Percentiles rank a stretch among this genome's conserved stretches.
These are phyloP conservation scores for Umbelopsis isabellina DNA, from an alignment of 192 early-diverging fungal species.

Conservation along the genomic window DNA sequence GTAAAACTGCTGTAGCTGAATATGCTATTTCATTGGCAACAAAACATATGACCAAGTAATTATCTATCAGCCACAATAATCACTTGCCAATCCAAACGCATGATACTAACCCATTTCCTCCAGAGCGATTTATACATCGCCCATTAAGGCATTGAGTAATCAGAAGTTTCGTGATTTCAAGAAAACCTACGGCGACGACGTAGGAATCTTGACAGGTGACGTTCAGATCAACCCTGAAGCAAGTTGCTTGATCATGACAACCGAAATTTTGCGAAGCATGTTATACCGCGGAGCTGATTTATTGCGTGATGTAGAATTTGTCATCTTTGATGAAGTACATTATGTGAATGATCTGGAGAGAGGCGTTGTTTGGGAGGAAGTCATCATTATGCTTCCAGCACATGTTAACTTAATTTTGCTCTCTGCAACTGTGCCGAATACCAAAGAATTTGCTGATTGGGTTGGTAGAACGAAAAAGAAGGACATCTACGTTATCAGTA, in stretches of 20 bases:
- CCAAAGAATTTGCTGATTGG: conserved; percentile 99
- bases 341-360: conserved; percentile 95
- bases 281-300: conserved; percentile 96
- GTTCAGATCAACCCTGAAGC: conserved; percentile 96
- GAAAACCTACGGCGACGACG: conserved; percentile 83
- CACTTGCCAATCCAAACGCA: neutral
- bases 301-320: conserved; percentile 98
- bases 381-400: conserved; percentile 97
- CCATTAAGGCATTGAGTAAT: conserved; percentile 98
- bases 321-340: conserved; percentile 99
- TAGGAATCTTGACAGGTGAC: conserved; percentile 98
- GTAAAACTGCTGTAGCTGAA: conserved; percentile 98
- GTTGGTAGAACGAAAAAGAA: conserved; percentile 97
- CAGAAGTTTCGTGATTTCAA: conserved; percentile 98
- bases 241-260: conserved; percentile 98
- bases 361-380: conserved; percentile 99
- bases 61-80: neutral
- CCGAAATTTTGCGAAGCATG: conserved; percentile 97
- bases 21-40: conserved; percentile 94
- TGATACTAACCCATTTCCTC: conserved; percentile 1
- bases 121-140: conserved; percentile 95
- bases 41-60: conserved; percentile 88
- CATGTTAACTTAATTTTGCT: conserved; percentile 95
- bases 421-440: conserved; percentile 97
- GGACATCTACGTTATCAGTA: conserved; percentile 97